A percentile compares a stretch with the other conserved stretches of the same genome.
phyloP scores from a whole-genome alignment of 2,329 filamentous ascomycete genomes.

The Fusarium haematococcum region DNA sequence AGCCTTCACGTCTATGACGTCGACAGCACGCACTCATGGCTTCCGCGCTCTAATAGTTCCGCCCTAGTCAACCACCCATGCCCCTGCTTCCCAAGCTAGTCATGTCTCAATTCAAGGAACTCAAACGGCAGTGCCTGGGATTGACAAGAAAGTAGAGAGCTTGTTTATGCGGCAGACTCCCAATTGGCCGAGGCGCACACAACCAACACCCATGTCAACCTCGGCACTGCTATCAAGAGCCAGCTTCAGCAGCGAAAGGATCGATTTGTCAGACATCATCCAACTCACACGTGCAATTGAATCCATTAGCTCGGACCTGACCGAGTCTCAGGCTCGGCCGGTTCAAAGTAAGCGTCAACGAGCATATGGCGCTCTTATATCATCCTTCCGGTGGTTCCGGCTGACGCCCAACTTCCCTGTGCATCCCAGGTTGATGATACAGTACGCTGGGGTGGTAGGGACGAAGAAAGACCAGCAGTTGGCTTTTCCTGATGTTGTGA shows the following conservation, averaged over 20 bases:
- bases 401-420: not conserved
- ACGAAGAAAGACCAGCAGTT: not conserved
- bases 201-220: not conserved
- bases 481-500: not conserved
- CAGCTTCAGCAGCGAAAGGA: not conserved
- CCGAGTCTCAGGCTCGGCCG: not conserved
- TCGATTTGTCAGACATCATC: not conserved
- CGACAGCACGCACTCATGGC: not conserved
- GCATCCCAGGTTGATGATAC: not conserved
- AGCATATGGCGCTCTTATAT: not conserved
- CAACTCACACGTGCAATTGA: not conserved
- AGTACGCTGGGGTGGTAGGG: not conserved
- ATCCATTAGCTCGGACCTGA: not conserved
- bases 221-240: not conserved
- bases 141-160: slow-evolving; percentile 1
- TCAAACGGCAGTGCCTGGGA: slow-evolving; percentile 28
- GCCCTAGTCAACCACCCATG: not conserved
- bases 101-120: slow-evolving; percentile 26
- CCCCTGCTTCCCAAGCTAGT: slow-evolving; percentile 21
- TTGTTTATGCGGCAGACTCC: not conserved
- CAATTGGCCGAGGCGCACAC: not conserved
- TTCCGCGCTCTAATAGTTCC: not conserved
- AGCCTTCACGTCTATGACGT: not conserved
- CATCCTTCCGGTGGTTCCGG: not conserved
- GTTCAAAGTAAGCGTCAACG: not conserved